phyloP scores from a whole-genome alignment of 2,329 filamentous ascomycete genomes.

The Colletotrichum spinosum region DNA sequence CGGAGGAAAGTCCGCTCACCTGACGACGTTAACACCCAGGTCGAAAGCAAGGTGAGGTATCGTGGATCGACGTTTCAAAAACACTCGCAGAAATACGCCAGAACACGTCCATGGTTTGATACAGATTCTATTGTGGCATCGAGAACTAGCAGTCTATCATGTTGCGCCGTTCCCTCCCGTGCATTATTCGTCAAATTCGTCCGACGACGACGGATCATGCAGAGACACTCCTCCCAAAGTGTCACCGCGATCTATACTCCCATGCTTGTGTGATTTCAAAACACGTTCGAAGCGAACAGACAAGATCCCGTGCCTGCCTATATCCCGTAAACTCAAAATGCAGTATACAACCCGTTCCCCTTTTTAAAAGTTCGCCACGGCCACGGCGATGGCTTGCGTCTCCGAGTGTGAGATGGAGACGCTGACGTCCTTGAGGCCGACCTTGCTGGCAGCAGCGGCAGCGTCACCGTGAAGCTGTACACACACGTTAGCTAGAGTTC shows the following conservation, averaged over 20 bases:
- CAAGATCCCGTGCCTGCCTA: constrained; percentile 37
- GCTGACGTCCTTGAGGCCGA: constrained; percentile 87
- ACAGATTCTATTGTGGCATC: constrained; percentile 37
- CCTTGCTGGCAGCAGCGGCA: constrained; percentile 83
- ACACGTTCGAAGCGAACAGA: constrained; percentile 37
- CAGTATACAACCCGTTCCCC: constrained; percentile 29
- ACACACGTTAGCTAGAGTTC: constrained; percentile 51
- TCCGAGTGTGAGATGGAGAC: constrained; percentile 98
- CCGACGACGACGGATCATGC: constrained; percentile 29
- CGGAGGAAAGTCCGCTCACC: too few species aligned
- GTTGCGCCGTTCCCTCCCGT: constrained; percentile 32
- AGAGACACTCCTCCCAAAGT: constrained; percentile 38
- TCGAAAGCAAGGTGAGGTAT: neutral
- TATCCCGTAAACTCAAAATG: constrained; percentile 37
- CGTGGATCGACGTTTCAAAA: neutral
- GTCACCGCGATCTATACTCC: constrained; percentile 33
- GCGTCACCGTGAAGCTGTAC: constrained; percentile 86
- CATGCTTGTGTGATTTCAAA: constrained; percentile 36
- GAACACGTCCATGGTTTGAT: constrained; percentile 3
- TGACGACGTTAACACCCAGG: too few species aligned
- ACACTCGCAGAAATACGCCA: neutral
- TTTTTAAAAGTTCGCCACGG: constrained; percentile 80
- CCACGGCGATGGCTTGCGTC: constrained; percentile 92
- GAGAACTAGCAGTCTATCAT: constrained; percentile 33
- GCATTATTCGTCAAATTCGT: constrained; percentile 38